A percentile compares a stretch with the other conserved stretches of the same genome.
Conservation (phyloP, 1,139 yeast species). For the Kluyveromyces marxianus region DNA sequence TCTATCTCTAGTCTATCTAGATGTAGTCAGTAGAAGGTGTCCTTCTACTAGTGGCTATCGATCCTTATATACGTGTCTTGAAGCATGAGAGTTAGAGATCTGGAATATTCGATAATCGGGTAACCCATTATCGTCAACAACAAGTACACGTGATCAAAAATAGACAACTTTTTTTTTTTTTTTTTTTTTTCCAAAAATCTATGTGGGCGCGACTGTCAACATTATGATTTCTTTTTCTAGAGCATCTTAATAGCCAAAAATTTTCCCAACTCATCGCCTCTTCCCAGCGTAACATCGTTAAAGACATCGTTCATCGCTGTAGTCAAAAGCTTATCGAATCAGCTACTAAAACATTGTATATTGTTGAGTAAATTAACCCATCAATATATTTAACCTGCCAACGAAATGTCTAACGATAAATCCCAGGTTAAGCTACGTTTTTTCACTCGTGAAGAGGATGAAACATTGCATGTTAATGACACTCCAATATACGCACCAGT, state of each 20-base stretch:
- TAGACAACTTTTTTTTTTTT: neutral
- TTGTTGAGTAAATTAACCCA: too few species aligned
- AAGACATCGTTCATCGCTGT: neutral
- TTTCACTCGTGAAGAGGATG: conserved; percentile 80
- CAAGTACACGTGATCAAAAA: neutral
- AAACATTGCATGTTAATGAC: conserved; percentile 64
- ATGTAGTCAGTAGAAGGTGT: too few species aligned
- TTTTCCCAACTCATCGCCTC: conserved; percentile 17
- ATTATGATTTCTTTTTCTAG: conserved; percentile 6
- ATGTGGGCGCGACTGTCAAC: neutral
- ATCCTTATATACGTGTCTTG: too few species aligned
- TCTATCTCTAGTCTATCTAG: too few species aligned
- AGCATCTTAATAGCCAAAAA: conserved; percentile 11
- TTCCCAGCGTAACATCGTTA: neutral
- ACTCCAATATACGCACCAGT: conserved; percentile 85
- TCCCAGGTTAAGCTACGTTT: conserved; percentile 68
- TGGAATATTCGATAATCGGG: too few species aligned
- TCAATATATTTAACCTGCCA: too few species aligned
- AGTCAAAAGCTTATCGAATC: neutral
- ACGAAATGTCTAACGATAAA: conserved; percentile 30
- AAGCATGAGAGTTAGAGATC: too few species aligned
- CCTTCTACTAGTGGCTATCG: too few species aligned
- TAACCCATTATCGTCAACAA: too few species aligned
- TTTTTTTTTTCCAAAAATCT: neutral
- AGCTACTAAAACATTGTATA: too few species aligned